These are phyloP conservation scores for Mucor piriformis DNA, from an alignment of 371 early-diverging fungal genomes.

Conservation along the genomic window DNA sequence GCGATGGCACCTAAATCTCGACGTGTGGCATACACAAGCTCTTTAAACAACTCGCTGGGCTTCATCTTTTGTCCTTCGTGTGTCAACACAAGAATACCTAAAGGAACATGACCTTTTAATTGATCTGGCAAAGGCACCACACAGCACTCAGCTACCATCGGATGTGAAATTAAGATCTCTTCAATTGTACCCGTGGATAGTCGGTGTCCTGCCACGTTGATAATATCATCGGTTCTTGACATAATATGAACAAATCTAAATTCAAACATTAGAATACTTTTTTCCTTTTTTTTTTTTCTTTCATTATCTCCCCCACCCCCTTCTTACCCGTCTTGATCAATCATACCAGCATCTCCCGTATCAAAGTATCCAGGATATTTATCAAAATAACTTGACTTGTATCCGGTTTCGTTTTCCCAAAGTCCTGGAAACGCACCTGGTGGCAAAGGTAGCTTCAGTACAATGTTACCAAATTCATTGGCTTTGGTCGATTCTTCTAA, in stretches of 20 bases:
- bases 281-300: background rate
- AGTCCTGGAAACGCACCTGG: slow-evolving; percentile 76
- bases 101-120: slow-evolving; percentile 72
- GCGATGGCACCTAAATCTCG: slow-evolving; percentile 79
- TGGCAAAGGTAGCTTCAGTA: slow-evolving; percentile 79
- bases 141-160: slow-evolving; percentile 77
- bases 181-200: slow-evolving; percentile 94
- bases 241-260: slow-evolving; percentile 69
- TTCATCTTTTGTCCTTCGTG: slow-evolving; percentile 24
- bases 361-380: slow-evolving; percentile 85
- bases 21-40: slow-evolving; percentile 56
- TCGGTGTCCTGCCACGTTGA: slow-evolving; percentile 92
- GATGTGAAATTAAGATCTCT: slow-evolving; percentile 73
- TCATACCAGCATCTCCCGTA: slow-evolving; percentile 83
- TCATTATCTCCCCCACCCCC: too few species aligned
- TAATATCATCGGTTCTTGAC: slow-evolving; percentile 92
- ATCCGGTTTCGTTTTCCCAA: slow-evolving; percentile 81
- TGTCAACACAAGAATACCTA: slow-evolving; percentile 64
- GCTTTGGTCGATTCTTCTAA: slow-evolving; percentile 51
- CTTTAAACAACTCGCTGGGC: slow-evolving; percentile 36
- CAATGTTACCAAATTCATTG: slow-evolving; percentile 75
- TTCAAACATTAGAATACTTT: background rate
- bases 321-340: slow-evolving; percentile 72
- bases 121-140: slow-evolving; percentile 69
- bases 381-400: slow-evolving; percentile 74